Evolutionary conservation across 805 yeast genomes (phyloP).

Genomic region (Torulaspora franciscae): DNA sequence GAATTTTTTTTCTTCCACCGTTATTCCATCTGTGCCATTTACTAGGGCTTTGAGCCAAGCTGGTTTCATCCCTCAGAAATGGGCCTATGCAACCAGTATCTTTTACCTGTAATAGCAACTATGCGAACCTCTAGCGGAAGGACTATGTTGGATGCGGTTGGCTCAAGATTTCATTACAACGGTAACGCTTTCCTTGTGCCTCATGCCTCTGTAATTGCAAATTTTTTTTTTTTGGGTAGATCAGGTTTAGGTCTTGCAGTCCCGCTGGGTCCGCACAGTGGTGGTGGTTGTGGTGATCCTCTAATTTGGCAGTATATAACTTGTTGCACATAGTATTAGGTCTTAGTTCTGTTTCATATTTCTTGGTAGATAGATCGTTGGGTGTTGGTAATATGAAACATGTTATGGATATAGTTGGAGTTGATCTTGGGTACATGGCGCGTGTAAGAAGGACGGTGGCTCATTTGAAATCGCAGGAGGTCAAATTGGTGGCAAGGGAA

Average conservation of each 20-base stretch:
- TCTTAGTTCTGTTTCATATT: neutral
- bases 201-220: conserved; percentile 2
- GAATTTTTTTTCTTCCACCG: conserved; percentile 5
- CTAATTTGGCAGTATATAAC: conserved; percentile 1
- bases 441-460: conserved; percentile 23
- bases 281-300: conserved; percentile 5
- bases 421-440: conserved; percentile 16
- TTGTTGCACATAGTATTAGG: neutral
- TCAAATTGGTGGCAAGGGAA: conserved; percentile 43
- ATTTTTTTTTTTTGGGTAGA: conserved; percentile 4
- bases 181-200: neutral
- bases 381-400: conserved; percentile 9
- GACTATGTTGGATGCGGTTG: conserved; percentile 5
- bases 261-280: conserved; percentile 3
- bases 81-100: conserved; percentile 2
- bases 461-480: conserved; percentile 18
- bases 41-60: conserved; percentile 5
- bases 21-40: neutral
- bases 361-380: neutral
- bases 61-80: conserved; percentile 4
- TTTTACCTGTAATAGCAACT: conserved; percentile 6
- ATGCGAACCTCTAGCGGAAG: neutral
- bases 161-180: neutral
- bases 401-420: conserved; percentile 8
- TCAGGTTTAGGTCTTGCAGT: neutral